Evolutionary conservation across 2,329 filamentous ascomycete genomes (phyloP).

Genomic region (Talaromyces verruculosus): DNA sequence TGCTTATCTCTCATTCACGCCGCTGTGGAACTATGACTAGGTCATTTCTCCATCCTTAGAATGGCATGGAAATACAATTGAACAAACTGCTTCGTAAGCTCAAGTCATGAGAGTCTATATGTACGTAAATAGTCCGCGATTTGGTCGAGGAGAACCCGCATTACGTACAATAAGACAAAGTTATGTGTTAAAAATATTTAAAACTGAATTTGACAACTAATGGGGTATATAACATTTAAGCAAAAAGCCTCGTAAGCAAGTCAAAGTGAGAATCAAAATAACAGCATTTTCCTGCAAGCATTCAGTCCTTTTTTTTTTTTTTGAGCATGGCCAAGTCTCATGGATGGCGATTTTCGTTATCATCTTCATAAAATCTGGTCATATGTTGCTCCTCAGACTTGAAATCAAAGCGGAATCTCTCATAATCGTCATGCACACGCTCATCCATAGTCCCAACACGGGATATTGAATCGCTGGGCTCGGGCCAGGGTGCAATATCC

Average conservation of each 20-base stretch:
- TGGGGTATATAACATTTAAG: background rate
- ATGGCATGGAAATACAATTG: background rate
- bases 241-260: background rate
- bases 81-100: background rate
- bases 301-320: background rate
- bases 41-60: background rate
- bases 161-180: background rate
- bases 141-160: background rate
- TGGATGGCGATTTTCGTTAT: background rate
- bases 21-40: constrained; percentile 19
- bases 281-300: background rate
- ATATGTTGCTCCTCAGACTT: background rate
- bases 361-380: background rate
- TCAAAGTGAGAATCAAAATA: background rate
- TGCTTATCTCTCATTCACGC: background rate
- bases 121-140: no score
- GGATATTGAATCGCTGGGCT: background rate
- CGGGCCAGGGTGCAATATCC: background rate
- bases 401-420: background rate
- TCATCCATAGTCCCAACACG: background rate
- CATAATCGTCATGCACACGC: background rate
- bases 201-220: background rate
- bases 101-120: background rate
- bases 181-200: background rate
- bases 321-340: background rate